Conservation (phyloP, 345 rosid genomes). For the Gossypium arboreum region DNA sequence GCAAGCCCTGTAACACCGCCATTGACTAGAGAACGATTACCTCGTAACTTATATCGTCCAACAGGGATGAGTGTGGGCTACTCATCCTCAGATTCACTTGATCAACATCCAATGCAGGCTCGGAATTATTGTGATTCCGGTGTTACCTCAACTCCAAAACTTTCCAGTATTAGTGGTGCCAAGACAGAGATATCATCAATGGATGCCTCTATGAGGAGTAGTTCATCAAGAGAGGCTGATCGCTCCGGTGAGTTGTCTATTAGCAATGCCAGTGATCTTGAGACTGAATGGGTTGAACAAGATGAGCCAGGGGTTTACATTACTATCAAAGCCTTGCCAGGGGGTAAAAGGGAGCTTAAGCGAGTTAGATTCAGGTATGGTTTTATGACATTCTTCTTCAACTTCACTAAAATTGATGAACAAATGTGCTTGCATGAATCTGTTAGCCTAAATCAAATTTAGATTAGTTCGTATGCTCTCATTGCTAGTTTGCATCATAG, state of each 20-base stretch:
- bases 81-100: slow-evolving; percentile 82
- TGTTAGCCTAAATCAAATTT: not conserved
- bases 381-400: not conserved
- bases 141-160: slow-evolving; percentile 79
- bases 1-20: slow-evolving; percentile 88
- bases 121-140: slow-evolving; percentile 67
- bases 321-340: slow-evolving; percentile 69
- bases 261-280: slow-evolving; percentile 89
- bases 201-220: slow-evolving; percentile 84
- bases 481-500: not conserved
- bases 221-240: slow-evolving; percentile 92
- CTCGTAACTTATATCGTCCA: slow-evolving; percentile 73
- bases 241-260: slow-evolving; percentile 73
- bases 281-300: slow-evolving; percentile 90
- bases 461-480: not conserved
- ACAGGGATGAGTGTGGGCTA: slow-evolving; percentile 47
- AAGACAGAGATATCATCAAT: slow-evolving; percentile 90
- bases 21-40: slow-evolving; percentile 65
- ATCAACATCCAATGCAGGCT: slow-evolving; percentile 59
- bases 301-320: slow-evolving; percentile 98
- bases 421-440: not conserved
- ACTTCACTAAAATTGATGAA: not conserved
- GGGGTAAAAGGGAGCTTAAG: slow-evolving; percentile 92
- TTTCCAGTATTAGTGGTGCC: slow-evolving; percentile 83
- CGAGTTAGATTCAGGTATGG: slow-evolving; percentile 95